phyloP scores from a whole-genome alignment of 805 yeast species.

The Pichia scutulata region DNA sequence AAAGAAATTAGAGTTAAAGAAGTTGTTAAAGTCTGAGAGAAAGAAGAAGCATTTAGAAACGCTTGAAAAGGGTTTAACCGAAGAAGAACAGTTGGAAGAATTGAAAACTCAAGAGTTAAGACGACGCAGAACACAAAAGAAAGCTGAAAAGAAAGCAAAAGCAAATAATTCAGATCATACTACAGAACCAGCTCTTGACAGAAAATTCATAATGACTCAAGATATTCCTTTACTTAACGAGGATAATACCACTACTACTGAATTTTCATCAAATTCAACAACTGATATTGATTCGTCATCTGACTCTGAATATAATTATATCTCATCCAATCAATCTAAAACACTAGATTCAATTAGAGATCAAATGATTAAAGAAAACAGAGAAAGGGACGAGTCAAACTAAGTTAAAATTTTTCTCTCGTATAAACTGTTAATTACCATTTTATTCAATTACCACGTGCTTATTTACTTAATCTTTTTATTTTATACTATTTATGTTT shows the following conservation, averaged over 20 bases:
- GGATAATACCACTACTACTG: slow-evolving; percentile 30
- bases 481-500: not conserved
- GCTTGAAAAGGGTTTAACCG: slow-evolving; percentile 18
- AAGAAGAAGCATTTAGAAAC: slow-evolving; percentile 17
- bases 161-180: not conserved
- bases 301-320: slow-evolving; percentile 9
- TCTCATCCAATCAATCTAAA: not conserved
- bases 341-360: slow-evolving; percentile 20
- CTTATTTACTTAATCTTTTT: not conserved
- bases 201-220: slow-evolving; percentile 33
- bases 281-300: slow-evolving; percentile 17
- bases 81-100: slow-evolving; percentile 45
- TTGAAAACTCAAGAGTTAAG: slow-evolving; percentile 40
- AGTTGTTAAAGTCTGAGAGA: slow-evolving; percentile 22
- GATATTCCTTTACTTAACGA: slow-evolving; percentile 49
- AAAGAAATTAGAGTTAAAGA: slow-evolving; percentile 30
- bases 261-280: slow-evolving; percentile 24
- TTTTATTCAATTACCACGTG: not conserved
- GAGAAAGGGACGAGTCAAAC: slow-evolving; percentile 17
- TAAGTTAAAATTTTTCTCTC: not conserved
- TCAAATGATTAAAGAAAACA: slow-evolving; percentile 24
- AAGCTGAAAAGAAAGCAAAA: slow-evolving; percentile 13
- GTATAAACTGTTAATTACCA: no score
- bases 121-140: slow-evolving; percentile 32
- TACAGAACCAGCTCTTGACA: not conserved